A percentile compares a stretch with the other conserved stretches of the same genome.
Conservation (phyloP, 129 eudicot species). For the sunflower (Helianthus annuus) region DNA sequence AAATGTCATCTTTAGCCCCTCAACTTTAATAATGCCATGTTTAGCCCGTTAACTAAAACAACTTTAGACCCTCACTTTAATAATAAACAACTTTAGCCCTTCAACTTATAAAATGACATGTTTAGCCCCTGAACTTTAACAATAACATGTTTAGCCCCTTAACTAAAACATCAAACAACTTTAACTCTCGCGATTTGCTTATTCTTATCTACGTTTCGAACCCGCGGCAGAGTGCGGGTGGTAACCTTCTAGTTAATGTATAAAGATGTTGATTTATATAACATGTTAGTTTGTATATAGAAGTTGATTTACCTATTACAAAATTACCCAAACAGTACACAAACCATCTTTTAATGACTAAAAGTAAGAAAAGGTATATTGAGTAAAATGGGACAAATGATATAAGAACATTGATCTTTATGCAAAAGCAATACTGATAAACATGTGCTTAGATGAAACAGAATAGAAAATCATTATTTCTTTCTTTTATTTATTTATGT, state of each 20-base stretch:
- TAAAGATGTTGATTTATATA: not conserved
- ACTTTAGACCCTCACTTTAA: too few relatives aligned
- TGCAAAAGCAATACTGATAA: not conserved
- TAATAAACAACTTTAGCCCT: too few relatives aligned
- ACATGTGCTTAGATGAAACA: not conserved
- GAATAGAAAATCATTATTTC: conserved; percentile 13
- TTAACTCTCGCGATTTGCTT: too few relatives aligned
- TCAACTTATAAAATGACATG: too few relatives aligned
- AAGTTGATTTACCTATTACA: not conserved
- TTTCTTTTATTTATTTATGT: conserved; percentile 7
- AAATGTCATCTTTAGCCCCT: too few relatives aligned
- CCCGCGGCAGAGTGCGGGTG: too few relatives aligned
- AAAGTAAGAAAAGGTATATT: not conserved
- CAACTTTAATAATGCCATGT: too few relatives aligned
- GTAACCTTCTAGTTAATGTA: not conserved
- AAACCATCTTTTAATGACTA: not conserved
- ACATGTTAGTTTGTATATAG: not conserved
- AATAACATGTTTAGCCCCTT: too few relatives aligned
- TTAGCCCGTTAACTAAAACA: too few relatives aligned
- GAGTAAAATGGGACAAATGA: not conserved
- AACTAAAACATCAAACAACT: too few relatives aligned
- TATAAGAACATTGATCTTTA: not conserved
- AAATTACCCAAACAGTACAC: not conserved
- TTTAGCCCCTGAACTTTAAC: too few relatives aligned
- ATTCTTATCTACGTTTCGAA: too few relatives aligned